phyloP scores from a whole-genome alignment of 768 basidiomycete genomes.

The Lentinus tigrinus region DNA sequence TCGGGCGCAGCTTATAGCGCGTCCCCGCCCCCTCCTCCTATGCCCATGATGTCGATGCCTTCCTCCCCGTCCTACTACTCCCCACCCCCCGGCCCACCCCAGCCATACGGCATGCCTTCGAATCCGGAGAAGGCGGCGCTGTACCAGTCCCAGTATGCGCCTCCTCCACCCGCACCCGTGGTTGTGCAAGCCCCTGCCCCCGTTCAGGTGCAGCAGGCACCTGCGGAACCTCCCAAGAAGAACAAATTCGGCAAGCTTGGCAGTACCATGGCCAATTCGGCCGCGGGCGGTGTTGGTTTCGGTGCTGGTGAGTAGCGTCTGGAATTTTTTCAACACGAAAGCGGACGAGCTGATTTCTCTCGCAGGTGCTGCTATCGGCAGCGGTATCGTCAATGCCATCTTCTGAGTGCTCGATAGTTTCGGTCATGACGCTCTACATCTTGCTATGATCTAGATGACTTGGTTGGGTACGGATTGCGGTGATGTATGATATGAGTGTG shows the following conservation, averaged over 20 bases:
- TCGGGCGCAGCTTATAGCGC: slow-evolving; percentile 19
- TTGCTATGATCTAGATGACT: background rate
- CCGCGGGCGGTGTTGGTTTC: slow-evolving; percentile 69
- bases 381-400: slow-evolving; percentile 48
- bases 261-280: slow-evolving; percentile 46
- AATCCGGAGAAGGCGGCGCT: slow-evolving; percentile 27
- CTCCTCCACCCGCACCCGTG: slow-evolving; percentile 22
- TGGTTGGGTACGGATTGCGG: background rate
- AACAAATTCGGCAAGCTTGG: slow-evolving; percentile 56
- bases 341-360: background rate
- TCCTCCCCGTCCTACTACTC: slow-evolving; percentile 6
- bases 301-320: slow-evolving; percentile 59
- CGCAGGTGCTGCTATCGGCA: slow-evolving; percentile 50
- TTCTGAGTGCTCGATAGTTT: slow-evolving; percentile 32
- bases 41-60: background rate
- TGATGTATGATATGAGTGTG: background rate
- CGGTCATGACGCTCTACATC: background rate
- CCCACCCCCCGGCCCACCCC: slow-evolving; percentile 30
- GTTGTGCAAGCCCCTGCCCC: slow-evolving; percentile 23
- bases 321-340: background rate
- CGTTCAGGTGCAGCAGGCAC: slow-evolving; percentile 41
- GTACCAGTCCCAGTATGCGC: slow-evolving; percentile 29
- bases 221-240: slow-evolving; percentile 44
- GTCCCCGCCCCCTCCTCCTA: slow-evolving; percentile 19
- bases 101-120: slow-evolving; percentile 35